A percentile compares a stretch with the other conserved stretches of the same genome.
phyloP scores from a whole-genome alignment of 2,329 filamentous ascomycete species.

The Exserohilum rostratum region DNA sequence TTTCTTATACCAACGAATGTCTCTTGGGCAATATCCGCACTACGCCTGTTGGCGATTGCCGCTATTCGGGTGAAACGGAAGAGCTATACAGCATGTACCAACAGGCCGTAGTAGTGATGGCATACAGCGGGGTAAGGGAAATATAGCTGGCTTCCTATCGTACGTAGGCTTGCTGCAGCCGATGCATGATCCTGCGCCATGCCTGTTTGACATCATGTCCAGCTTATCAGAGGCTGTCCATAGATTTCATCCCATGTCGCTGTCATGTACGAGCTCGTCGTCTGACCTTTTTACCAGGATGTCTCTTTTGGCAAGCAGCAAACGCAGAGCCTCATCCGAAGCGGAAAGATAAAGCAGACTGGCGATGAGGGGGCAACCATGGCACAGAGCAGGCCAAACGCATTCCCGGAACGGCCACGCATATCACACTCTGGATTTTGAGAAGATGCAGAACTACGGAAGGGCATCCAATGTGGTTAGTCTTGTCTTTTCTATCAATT shows the following conservation, averaged over 20 bases:
- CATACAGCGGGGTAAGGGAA: conserved; percentile 38
- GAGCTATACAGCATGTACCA: conserved; percentile 11
- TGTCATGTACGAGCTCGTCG: conserved; percentile 28
- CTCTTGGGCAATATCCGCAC: not conserved
- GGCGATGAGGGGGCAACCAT: conserved; percentile 14
- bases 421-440: conserved; percentile 2
- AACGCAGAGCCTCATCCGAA: conserved; percentile 43
- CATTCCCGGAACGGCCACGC: conserved; percentile 14
- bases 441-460: not conserved
- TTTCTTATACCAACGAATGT: not conserved
- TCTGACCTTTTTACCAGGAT: conserved; percentile 31
- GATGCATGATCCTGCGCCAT: conserved; percentile 34
- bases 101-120: conserved; percentile 17
- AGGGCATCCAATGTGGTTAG: not conserved
- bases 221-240: conserved; percentile 42
- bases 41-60: not conserved
- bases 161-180: conserved; percentile 32
- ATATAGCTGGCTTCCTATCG: conserved; percentile 24
- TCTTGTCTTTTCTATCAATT: not conserved
- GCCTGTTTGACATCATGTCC: conserved; percentile 20
- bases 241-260: conserved; percentile 19
- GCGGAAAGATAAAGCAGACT: conserved; percentile 34
- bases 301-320: conserved; percentile 2
- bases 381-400: conserved; percentile 14
- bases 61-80: not conserved